A percentile compares a stretch with the other conserved stretches of the same genome.
phyloP scores from a whole-genome alignment of 1,284 basidiomycete genomes.

The Clitocybe nebularis region DNA sequence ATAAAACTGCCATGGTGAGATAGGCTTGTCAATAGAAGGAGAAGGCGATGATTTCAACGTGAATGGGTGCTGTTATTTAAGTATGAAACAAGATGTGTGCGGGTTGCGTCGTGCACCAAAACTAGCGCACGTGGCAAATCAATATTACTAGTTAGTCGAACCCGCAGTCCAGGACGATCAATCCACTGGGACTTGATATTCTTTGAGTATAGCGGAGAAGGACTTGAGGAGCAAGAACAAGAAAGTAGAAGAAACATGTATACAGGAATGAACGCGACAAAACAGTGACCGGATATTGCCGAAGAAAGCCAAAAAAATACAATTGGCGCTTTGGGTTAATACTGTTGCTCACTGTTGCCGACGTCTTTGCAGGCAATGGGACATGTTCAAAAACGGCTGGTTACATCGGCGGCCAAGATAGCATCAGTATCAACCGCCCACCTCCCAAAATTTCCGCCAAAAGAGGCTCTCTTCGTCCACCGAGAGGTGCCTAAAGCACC shows the following conservation, averaged over 20 bases:
- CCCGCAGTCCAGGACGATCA: too few species aligned
- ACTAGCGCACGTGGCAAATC: neutral
- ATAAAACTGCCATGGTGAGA: slow-evolving; percentile 81
- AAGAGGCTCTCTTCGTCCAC: slow-evolving; percentile 43
- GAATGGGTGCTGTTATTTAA: too few species aligned
- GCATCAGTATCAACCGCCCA: slow-evolving; percentile 52
- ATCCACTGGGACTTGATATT: too few species aligned
- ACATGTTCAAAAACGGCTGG: slow-evolving; percentile 54
- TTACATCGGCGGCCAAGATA: slow-evolving; percentile 52
- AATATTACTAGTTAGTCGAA: too few species aligned
- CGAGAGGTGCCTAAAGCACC: slow-evolving; percentile 28
- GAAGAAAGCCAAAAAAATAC: neutral
- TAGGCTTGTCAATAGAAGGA: too few species aligned
- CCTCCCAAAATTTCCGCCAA: slow-evolving; percentile 59
- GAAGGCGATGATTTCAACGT: too few species aligned
- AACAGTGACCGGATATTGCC: neutral
- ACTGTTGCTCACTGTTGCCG: neutral
- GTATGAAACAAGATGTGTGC: neutral
- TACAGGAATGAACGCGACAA: neutral
- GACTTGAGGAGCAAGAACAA: too few species aligned
- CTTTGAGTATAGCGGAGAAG: too few species aligned
- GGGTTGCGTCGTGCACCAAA: neutral
- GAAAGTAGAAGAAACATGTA: too few species aligned
- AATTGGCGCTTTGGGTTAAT: neutral
- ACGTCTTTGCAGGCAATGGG: slow-evolving; percentile 1